Conservation (phyloP, 192 early-diverging fungal genomes). For the Coemansia sp. region DNA sequence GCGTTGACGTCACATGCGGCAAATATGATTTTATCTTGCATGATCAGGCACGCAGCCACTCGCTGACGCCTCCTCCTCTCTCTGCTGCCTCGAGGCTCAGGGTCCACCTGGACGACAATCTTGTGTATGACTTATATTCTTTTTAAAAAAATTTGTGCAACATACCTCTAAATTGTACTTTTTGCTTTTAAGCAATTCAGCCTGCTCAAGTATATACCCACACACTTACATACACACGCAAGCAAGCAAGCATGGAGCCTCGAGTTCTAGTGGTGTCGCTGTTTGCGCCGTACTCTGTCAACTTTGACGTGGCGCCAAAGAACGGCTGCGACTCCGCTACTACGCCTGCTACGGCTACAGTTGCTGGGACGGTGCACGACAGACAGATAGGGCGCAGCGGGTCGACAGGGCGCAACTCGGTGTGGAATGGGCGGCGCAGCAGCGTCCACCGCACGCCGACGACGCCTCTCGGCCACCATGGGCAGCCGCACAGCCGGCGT, state of each 20-base stretch:
- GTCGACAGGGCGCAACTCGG: slow-evolving; percentile 41
- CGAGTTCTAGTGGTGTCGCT: slow-evolving; percentile 74
- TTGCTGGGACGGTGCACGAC: slow-evolving; percentile 19
- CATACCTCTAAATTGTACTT: not conserved
- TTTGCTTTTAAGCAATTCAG: not conserved
- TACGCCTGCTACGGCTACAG: slow-evolving; percentile 18
- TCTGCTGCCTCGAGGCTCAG: not conserved
- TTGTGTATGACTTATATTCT: not conserved
- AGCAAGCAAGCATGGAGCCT: slow-evolving; percentile 37
- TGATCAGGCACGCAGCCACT: slow-evolving; percentile 3
- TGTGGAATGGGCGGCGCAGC: slow-evolving; percentile 56
- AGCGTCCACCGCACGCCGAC: slow-evolving; percentile 53
- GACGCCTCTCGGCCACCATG: slow-evolving; percentile 51
- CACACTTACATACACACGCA: not conserved
- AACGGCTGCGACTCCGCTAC: slow-evolving; percentile 4
- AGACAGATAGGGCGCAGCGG: slow-evolving; percentile 34
- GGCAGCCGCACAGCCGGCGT: slow-evolving; percentile 54
- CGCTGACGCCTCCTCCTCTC: not conserved
- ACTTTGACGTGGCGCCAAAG: slow-evolving; percentile 51
- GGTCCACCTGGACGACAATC: slow-evolving; percentile 1
- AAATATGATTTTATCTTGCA: not conserved
- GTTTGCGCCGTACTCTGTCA: slow-evolving; percentile 75
- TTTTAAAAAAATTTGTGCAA: not conserved
- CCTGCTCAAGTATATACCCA: not conserved
- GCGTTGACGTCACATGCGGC: not conserved